Conservation (phyloP, 2,329 filamentous ascomycete genomes). For the Xylariales sp. region DNA sequence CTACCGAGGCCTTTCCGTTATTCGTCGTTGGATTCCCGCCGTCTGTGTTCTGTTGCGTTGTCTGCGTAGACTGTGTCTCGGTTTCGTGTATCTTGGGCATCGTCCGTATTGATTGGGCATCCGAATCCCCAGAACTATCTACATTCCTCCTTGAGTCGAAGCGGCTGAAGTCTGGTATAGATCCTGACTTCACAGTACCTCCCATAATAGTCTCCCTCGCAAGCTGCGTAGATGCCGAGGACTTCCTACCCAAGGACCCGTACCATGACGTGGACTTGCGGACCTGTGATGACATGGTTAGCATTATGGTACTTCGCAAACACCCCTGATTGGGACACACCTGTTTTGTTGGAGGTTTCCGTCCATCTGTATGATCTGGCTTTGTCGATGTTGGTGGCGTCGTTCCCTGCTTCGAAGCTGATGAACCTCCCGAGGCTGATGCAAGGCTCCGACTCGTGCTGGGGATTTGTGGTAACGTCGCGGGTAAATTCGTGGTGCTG, state of each 20-base stretch:
- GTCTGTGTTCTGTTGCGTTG: constrained; percentile 20
- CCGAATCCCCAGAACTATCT: constrained; percentile 27
- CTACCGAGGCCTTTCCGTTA: too few relatives aligned
- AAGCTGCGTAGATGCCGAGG: constrained; percentile 54
- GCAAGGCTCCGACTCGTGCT: constrained; percentile 15
- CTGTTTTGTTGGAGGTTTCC: constrained; percentile 11
- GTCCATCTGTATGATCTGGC: constrained; percentile 1
- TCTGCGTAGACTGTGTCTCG: constrained; percentile 18
- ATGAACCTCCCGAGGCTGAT: constrained; percentile 11
- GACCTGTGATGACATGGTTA: constrained; percentile 30
- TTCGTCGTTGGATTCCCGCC: too few relatives aligned
- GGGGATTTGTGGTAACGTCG: constrained; percentile 15
- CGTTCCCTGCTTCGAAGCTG: constrained; percentile 14
- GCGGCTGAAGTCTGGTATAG: constrained; percentile 43
- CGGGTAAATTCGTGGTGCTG: constrained; percentile 16
- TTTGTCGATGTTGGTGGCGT: constrained; percentile 13
- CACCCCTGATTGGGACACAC: background rate
- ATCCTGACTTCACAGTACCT: constrained; percentile 44
- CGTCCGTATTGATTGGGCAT: constrained; percentile 24
- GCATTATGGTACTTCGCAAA: background rate
- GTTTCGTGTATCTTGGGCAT: constrained; percentile 27
- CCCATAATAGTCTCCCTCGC: constrained; percentile 58
- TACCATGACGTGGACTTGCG: constrained; percentile 58
- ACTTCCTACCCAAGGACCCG: constrained; percentile 54
- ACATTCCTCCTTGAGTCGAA: constrained; percentile 40